Base-by-base conservation (phyloP, 257 asterid genomes). In the Mitragyna speciosa region DNA sequence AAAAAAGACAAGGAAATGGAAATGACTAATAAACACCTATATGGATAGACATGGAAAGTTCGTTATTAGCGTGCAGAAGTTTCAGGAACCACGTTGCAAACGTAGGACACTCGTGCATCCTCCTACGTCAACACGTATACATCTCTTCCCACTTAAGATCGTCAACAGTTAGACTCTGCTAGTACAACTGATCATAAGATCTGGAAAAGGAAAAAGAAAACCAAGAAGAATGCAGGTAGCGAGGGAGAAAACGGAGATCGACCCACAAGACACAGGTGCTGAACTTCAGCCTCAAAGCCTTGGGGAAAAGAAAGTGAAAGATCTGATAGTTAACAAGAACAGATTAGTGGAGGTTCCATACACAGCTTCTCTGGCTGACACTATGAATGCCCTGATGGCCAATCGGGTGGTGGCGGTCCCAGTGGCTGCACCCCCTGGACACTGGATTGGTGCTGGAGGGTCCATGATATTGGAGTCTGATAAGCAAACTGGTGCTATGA, bases 401-500 rank as follows among this genome's bases (percentile, higher is more conserved):
- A 91, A 91, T 86, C 81, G 89, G 31, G 85, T 95, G 41, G 78
- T 85, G 83, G 95, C 98, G 16, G 93, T 85, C 22, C 97, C 98
- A 3, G 98, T 93, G 87, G 99, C 98, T 24, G 98, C 99, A 20
- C 99, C 99, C 1, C 99, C 97, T 15, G 99, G 99, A 0, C 98
- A 93, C n/a, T 95, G 96, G 97, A 95, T 95, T 17, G 99, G 98
- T 2, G 97, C 99, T 26, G 99, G 99, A 1, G 99, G 99, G 5
- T 92, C 99, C 12, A 95, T 95, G 99, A 93, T 95, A 6, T 17
- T 95, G 83, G 97, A 93, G 85, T 64, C 92, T 76, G 99, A 95
- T 83, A 95, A 93, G 86, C 93, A 86, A 75, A 93, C 98, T 0
- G 99, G 98, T 79, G 92, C 88, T 2, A 92, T 89, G n/a, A 88